phyloP scores from a whole-genome alignment of 2,329 filamentous ascomycete genomes.

The Fusarium oxysporum region DNA sequence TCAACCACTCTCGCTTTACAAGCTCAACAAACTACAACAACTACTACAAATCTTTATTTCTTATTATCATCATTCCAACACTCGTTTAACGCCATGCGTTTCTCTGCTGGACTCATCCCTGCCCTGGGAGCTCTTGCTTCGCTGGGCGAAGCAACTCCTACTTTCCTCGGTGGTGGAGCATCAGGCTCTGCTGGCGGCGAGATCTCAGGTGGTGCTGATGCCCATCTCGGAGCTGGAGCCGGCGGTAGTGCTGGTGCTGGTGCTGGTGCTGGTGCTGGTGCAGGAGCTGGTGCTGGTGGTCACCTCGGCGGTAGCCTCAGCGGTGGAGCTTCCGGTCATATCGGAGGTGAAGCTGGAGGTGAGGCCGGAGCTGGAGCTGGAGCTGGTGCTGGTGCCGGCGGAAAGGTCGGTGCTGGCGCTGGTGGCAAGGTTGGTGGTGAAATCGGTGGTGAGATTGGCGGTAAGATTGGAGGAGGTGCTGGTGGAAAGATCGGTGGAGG shows the following conservation, averaged over 20 bases:
- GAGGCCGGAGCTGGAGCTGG: background rate
- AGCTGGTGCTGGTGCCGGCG: background rate
- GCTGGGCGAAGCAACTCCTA: conserved; percentile 34
- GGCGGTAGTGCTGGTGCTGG: background rate
- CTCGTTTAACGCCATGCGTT: conserved; percentile 34
- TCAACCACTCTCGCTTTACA: conserved; percentile 8
- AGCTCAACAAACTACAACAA: background rate
- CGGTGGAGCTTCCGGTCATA: background rate
- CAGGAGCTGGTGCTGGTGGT: background rate
- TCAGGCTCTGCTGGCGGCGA: conserved; percentile 10
- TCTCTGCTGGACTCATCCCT: conserved; percentile 28
- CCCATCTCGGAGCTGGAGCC: conserved; percentile 12
- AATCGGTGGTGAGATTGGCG: background rate
- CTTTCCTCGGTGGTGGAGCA: conserved; percentile 18
- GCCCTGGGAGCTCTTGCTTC: conserved; percentile 36
- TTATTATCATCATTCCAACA: conserved; percentile 3
- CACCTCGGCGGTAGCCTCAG: background rate
- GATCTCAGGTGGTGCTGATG: conserved; percentile 3
- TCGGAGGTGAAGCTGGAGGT: background rate
- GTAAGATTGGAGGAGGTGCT: background rate
- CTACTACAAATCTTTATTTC: background rate
- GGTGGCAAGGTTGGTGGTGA: background rate
- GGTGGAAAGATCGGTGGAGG: too few species aligned
- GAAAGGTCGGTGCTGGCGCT: conserved; percentile 5
- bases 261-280: background rate